Evolutionary conservation across 495 filamentous ascomycete species (phyloP).

Genomic region (Penicillium lagena): DNA sequence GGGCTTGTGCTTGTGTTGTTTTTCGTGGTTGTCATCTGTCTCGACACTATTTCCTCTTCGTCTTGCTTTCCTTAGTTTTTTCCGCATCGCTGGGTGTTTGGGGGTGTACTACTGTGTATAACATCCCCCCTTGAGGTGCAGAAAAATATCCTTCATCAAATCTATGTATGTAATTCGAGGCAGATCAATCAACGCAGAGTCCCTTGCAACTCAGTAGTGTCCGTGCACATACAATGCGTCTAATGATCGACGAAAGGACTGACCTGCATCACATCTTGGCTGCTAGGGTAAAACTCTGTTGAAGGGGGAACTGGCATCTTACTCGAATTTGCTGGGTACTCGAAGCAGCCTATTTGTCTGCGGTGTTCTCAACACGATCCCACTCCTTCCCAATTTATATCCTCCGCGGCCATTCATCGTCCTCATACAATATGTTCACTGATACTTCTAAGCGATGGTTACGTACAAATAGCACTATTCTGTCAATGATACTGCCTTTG

Average conservation of each 20-base stretch:
- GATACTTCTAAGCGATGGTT: too few species aligned
- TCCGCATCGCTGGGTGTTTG: not conserved
- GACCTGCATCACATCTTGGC: too few species aligned
- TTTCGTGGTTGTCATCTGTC: not conserved
- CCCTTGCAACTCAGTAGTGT: not conserved
- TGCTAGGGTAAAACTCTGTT: too few species aligned
- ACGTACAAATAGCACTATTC: too few species aligned
- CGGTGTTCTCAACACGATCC: too few species aligned
- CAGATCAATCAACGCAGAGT: slow-evolving; percentile 7
- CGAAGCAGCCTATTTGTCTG: too few species aligned
- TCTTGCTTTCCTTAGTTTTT: not conserved
- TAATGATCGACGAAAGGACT: not conserved
- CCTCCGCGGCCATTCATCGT: too few species aligned
- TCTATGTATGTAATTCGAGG: slow-evolving; percentile 23
- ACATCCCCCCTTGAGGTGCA: not conserved
- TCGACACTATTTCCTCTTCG: not conserved
- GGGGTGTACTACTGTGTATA: not conserved
- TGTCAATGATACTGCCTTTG: too few species aligned
- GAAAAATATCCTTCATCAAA: slow-evolving; percentile 12
- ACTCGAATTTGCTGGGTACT: too few species aligned
- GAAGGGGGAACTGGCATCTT: too few species aligned
- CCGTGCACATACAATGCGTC: not conserved
- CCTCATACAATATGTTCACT: too few species aligned
- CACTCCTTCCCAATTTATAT: too few species aligned
- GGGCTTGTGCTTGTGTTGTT: not conserved